Conservation (phyloP, 2,329 filamentous ascomycete genomes). For the Scedosporium dehoogii region DNA sequence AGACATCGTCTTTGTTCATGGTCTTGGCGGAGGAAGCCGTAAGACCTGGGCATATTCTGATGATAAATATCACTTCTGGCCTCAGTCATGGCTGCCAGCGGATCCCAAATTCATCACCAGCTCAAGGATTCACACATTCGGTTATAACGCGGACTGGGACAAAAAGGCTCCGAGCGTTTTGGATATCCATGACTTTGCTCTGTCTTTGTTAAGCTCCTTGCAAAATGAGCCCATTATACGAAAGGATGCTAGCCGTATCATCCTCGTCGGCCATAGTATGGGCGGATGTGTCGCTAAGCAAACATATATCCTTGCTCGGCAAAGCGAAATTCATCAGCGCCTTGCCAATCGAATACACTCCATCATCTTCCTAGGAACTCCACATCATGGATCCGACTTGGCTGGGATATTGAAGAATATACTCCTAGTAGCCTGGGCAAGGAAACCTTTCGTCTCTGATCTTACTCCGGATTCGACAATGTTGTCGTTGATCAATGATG, state of each 20-base stretch:
- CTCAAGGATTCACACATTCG: too few species aligned
- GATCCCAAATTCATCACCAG: too few species aligned
- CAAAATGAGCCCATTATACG: not conserved
- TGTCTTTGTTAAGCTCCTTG: not conserved
- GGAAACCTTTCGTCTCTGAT: too few species aligned
- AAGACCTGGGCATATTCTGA: conserved; percentile 23
- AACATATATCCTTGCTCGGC: too few species aligned
- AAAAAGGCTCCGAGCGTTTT: too few species aligned
- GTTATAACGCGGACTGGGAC: too few species aligned
- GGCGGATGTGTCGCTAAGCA: conserved; percentile 30
- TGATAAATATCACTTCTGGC: conserved; percentile 23
- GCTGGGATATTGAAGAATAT: too few species aligned
- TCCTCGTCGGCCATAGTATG: conserved; percentile 36
- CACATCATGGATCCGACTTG: conserved; percentile 28
- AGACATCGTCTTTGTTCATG: conserved; percentile 30
- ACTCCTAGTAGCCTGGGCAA: too few species aligned
- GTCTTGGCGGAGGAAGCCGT: conserved; percentile 25
- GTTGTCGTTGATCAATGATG: too few species aligned
- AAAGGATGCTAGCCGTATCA: conserved; percentile 19
- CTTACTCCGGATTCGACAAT: too few species aligned
- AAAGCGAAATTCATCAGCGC: too few species aligned
- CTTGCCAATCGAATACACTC: conserved; percentile 20
- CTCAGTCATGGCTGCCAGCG: conserved; percentile 22
- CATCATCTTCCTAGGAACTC: conserved; percentile 30
- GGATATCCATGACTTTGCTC: not conserved